Evolutionary conservation across 306 rosid genomes (phyloP).

Genomic region (Quercus wislizeni): DNA sequence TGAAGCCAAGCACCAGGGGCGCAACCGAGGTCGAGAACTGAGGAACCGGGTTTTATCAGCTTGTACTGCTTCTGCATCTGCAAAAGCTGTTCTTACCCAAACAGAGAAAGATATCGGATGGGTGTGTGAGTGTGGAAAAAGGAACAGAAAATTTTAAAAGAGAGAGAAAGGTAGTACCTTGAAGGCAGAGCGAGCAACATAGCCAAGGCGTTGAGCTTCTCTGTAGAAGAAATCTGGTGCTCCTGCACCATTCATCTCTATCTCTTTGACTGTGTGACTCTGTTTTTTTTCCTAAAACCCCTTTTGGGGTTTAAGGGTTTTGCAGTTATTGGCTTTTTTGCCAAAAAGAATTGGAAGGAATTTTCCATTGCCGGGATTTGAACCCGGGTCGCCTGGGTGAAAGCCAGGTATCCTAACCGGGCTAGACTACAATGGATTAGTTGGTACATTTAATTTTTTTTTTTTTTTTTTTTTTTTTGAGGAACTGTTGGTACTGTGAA

Average conservation of each 20-base stretch:
- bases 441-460: too few species aligned
- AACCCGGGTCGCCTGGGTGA: constrained; percentile 25
- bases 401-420: constrained; percentile 29
- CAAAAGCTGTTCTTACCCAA: constrained; percentile 42
- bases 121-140: neutral
- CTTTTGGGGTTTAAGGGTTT: neutral
- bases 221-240: constrained; percentile 89
- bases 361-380: constrained; percentile 8
- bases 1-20: constrained; percentile 99
- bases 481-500: too few species aligned
- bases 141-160: neutral
- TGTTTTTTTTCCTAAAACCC: neutral
- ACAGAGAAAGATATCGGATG: neutral
- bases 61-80: constrained; percentile 84
- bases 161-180: constrained; percentile 29
- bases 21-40: constrained; percentile 90
- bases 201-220: constrained; percentile 96
- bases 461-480: too few species aligned
- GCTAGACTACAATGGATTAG: neutral
- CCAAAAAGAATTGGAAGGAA: too few species aligned
- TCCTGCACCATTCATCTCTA: constrained; percentile 63
- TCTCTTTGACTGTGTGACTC: neutral
- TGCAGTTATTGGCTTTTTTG: too few species aligned
- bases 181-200: constrained; percentile 94
- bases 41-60: constrained; percentile 55